phyloP scores from a whole-genome alignment of 2,329 filamentous ascomycete genomes.

The Diplocarpon mali region DNA sequence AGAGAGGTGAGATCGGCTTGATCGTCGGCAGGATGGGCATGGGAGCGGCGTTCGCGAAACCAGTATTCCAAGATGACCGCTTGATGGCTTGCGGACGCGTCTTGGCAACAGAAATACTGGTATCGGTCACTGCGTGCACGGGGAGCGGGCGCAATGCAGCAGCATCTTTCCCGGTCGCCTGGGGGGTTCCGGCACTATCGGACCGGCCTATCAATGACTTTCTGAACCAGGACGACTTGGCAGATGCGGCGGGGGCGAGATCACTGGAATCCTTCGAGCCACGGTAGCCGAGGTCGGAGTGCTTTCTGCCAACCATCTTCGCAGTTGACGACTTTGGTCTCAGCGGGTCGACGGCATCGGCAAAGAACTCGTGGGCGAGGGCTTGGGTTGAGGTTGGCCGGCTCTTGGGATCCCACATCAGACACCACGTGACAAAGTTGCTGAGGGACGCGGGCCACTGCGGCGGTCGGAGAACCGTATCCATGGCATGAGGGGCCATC shows the following conservation, averaged over 20 bases:
- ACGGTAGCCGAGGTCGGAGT: slow-evolving; percentile 67
- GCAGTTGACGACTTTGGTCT: slow-evolving; percentile 85
- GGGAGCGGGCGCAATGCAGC: slow-evolving; percentile 35
- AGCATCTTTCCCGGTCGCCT: slow-evolving; percentile 36
- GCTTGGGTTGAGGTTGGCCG: slow-evolving; percentile 88
- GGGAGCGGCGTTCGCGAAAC: slow-evolving; percentile 66
- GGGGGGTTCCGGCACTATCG: slow-evolving; percentile 51
- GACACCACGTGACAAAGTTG: slow-evolving; percentile 94
- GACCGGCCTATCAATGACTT: slow-evolving; percentile 82
- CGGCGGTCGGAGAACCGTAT: slow-evolving; percentile 79
- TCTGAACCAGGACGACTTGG: slow-evolving; percentile 94
- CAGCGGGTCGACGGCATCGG: slow-evolving; percentile 82
- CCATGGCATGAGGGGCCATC: slow-evolving; percentile 96
- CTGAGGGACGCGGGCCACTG: slow-evolving; percentile 85
- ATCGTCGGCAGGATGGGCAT: slow-evolving; percentile 96
- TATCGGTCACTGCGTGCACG: slow-evolving; percentile 29
- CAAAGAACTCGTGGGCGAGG: slow-evolving; percentile 90
- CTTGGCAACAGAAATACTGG: slow-evolving; percentile 34
- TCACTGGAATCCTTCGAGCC: slow-evolving; percentile 51
- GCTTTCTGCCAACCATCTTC: slow-evolving; percentile 76
- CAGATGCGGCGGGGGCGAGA: slow-evolving; percentile 47
- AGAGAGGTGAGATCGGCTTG: slow-evolving; percentile 89
- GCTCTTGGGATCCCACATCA: slow-evolving; percentile 96
- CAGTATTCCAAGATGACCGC: slow-evolving; percentile 88
- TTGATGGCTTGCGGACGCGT: slow-evolving; percentile 51